phyloP scores from a whole-genome alignment of 2,329 filamentous ascomycete genomes.

The Trichoderma sp. region DNA sequence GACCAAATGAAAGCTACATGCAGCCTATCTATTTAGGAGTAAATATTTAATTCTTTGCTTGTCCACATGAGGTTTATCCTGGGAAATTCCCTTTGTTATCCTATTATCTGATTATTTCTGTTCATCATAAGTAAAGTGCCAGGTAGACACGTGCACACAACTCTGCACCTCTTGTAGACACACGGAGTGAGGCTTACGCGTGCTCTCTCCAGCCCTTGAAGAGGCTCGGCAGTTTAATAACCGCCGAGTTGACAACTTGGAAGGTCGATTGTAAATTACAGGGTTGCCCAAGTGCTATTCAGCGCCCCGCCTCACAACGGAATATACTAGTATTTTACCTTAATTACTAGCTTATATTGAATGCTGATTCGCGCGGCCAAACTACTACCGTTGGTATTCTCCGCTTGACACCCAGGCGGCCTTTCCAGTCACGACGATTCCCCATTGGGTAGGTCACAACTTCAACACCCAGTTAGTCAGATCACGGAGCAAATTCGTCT shows the following conservation, averaged over 20 bases:
- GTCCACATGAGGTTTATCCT: neutral
- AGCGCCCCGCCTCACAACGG: neutral
- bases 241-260: neutral
- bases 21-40: neutral
- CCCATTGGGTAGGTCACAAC: slow-evolving; percentile 13
- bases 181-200: neutral
- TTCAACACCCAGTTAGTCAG: neutral
- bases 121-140: neutral
- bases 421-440: neutral
- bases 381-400: neutral
- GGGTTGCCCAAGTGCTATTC: neutral
- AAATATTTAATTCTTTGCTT: neutral
- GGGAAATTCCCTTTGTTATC: neutral
- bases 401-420: neutral
- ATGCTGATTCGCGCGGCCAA: neutral
- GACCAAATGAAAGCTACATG: neutral
- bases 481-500: neutral
- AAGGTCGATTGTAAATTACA: neutral
- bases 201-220: neutral
- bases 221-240: neutral
- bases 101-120: neutral
- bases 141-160: neutral
- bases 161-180: neutral
- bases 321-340: slow-evolving; percentile 9
- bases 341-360: slow-evolving; percentile 12